Base-by-base conservation (phyloP, 257 asterid genomes). In the Nicotiana paniculata region DNA sequence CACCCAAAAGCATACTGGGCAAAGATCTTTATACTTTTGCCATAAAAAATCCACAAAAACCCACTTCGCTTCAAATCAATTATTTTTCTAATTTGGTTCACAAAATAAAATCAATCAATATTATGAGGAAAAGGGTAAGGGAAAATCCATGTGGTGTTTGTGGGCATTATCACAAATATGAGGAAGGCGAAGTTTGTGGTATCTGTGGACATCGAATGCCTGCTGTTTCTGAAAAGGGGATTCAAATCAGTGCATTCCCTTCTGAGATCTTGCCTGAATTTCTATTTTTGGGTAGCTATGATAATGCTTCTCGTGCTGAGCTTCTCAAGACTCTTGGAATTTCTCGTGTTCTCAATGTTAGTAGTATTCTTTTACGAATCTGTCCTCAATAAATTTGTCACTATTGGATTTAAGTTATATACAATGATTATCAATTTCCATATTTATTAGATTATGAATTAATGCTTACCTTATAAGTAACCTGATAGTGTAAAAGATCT, bases 181-280 rank as follows among this genome's bases (percentile, higher is more conserved):
- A 95, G 82, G 96, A 92, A 86, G 98, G 98, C 21, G 98, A 95
- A 89, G 95, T 91, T 2, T 95, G 98, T 82, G 93, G 97, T 83
- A 65, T 92, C 84, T 95, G 98, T 88, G 98, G 98, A 85, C 97
- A 95, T 89, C 96, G 97, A 17, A 84, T 87, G 93, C 87, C 92
- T 77, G 91, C 78, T 79, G 90, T 80, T 76, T 68, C 91, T 37
- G 97, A 92, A 15, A 86, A 84, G 62, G 79, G 88, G 18, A 63
- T 85, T 81, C 98, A 90, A 72, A 85, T 89, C 86, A 91, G 99
- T 88, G 97, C 98, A 62, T 95, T 95, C 74, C 97, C 99, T 37
- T 90, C 99, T 51, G 97, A 95, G 99, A 95, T 95, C 93, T 58
- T 95, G 89, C 95, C 97, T 24, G 99, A 92, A 84, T 95, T 95